A percentile compares a stretch with the other conserved stretches of the same genome.
Evolutionary conservation across 2,329 filamentous ascomycete genomes (phyloP).

Genomic region (Botryotinia narcissicola): DNA sequence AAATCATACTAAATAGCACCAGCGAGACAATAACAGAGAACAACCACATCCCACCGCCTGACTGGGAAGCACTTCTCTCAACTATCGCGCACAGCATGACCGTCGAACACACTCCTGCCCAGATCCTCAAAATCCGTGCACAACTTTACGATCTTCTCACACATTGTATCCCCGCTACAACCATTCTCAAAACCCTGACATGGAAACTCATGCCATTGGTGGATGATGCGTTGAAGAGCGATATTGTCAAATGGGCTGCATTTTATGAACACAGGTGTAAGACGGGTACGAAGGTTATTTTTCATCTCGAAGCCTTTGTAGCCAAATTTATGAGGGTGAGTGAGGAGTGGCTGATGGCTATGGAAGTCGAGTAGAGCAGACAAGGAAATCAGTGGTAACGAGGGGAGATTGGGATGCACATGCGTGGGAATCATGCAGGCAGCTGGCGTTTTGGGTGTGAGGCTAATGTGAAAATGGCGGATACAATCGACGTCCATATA

Average conservation of each 20-base stretch:
- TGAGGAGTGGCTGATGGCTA: slow-evolving; percentile 87
- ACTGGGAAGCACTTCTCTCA: slow-evolving; percentile 91
- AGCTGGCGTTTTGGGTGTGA: slow-evolving; percentile 2
- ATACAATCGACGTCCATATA: neutral
- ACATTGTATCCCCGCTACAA: slow-evolving; percentile 94
- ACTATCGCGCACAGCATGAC: slow-evolving; percentile 93
- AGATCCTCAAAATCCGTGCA: slow-evolving; percentile 82
- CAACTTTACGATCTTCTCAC: slow-evolving; percentile 97
- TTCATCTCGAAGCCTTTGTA: slow-evolving; percentile 96
- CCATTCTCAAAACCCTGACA: slow-evolving; percentile 89
- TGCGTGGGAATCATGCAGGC: neutral
- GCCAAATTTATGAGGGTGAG: slow-evolving; percentile 97
- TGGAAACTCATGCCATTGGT: slow-evolving; percentile 88
- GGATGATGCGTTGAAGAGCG: slow-evolving; percentile 84
- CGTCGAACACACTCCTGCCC: slow-evolving; percentile 84
- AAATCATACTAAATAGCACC: slow-evolving; percentile 14
- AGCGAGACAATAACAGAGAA: slow-evolving; percentile 88
- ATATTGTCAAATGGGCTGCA: slow-evolving; percentile 92
- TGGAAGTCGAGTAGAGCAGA: slow-evolving; percentile 56
- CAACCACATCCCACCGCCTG: slow-evolving; percentile 88
- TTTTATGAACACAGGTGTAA: slow-evolving; percentile 97
- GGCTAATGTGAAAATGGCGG: neutral
- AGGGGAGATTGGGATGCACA: neutral
- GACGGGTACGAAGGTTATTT: slow-evolving; percentile 91
- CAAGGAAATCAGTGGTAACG: too few species aligned